phyloP scores from a whole-genome alignment of 805 yeast genomes.

The Ogataea kodamae region DNA sequence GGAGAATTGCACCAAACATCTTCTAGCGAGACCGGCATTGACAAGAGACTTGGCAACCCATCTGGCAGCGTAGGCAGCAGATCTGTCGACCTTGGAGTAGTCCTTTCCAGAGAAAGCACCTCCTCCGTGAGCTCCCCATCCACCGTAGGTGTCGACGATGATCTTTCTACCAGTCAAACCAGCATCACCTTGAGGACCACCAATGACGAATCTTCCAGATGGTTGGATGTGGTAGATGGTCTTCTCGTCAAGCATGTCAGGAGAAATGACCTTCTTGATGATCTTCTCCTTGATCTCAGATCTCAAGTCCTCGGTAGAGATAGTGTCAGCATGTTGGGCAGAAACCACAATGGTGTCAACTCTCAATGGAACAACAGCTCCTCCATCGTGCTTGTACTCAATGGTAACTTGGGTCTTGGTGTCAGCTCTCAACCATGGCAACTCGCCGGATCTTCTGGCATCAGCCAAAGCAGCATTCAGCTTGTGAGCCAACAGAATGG shows the following conservation, averaged over 20 bases:
- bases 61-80: constrained; percentile 99
- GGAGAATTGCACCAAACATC: constrained; percentile 97
- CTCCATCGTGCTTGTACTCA: constrained; percentile 90
- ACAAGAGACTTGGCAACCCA: constrained; percentile 99
- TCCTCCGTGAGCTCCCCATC: constrained; percentile 99
- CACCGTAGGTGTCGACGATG: constrained; percentile 99
- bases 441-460: constrained; percentile 94
- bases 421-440: constrained; percentile 98
- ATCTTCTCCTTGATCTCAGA: constrained; percentile 71
- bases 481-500: constrained; percentile 90
- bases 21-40: constrained; percentile 89
- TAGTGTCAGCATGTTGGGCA: constrained; percentile 96
- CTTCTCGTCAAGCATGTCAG: constrained; percentile 84
- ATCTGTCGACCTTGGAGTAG: constrained; percentile 99
- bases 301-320: constrained; percentile 91
- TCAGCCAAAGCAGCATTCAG: constrained; percentile 94
- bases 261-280: constrained; percentile 90
- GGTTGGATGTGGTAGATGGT: constrained; percentile 98
- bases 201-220: constrained; percentile 98
- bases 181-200: constrained; percentile 99
- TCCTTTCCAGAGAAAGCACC: constrained; percentile 99
- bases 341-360: constrained; percentile 97
- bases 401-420: constrained; percentile 99
- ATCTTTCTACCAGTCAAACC: constrained; percentile 99
- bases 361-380: constrained; percentile 93